phyloP scores from a whole-genome alignment of 768 basidiomycete species.

The Tricholoma matsutake region DNA sequence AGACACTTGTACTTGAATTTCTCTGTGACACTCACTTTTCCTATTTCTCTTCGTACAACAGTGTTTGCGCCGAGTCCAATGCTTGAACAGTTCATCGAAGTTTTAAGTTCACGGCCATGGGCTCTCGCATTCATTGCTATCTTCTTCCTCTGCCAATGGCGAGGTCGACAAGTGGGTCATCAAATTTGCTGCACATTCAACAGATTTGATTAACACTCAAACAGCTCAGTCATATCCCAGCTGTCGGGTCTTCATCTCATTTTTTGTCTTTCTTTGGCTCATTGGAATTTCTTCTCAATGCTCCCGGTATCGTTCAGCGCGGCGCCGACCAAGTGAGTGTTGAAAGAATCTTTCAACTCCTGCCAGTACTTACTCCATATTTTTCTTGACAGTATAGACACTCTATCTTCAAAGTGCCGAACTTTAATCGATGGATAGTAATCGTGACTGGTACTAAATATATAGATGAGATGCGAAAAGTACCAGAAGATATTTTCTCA shows the following conservation, averaged over 20 bases:
- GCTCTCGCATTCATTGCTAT: no score
- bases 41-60: no score
- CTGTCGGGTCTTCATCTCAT: neutral
- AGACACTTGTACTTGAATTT: no score
- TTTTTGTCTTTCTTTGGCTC: neutral
- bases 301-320: neutral
- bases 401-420: no score
- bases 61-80: no score
- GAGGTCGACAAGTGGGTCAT: neutral
- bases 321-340: neutral
- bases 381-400: conserved; percentile 17
- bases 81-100: no score
- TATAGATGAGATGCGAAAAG: conserved; percentile 38
- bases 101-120: no score
- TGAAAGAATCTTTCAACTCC: no score
- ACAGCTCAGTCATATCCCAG: neutral
- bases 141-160: neutral
- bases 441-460: conserved; percentile 30
- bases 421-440: conserved; percentile 33
- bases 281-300: neutral
- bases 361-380: neutral
- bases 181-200: neutral
- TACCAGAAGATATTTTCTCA: conserved; percentile 38
- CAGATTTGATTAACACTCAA: neutral
- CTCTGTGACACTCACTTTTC: no score